These are phyloP conservation scores for Pseudogymnoascus sp. DNA, from an alignment of 2,329 filamentous ascomycete genomes.

Conservation along the genomic window DNA sequence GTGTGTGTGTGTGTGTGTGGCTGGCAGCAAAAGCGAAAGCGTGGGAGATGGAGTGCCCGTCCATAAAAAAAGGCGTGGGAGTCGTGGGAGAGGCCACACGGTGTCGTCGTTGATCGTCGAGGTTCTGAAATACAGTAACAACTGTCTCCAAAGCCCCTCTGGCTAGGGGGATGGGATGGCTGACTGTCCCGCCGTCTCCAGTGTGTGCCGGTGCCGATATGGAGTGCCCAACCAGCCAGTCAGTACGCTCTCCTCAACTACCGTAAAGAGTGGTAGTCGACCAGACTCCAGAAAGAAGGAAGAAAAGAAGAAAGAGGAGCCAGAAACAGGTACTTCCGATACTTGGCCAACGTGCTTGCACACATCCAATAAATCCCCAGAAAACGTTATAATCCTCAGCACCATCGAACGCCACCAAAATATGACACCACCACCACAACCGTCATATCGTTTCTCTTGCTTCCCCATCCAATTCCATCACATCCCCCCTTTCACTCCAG, in stretches of 20 bases:
- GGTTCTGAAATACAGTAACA: too few relatives aligned
- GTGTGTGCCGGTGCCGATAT: too few relatives aligned
- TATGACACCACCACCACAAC: neutral
- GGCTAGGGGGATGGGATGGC: too few relatives aligned
- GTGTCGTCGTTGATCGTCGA: neutral
- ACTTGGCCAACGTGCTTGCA: neutral
- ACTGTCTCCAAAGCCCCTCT: neutral
- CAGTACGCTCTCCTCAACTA: too few relatives aligned
- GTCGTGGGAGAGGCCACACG: neutral
- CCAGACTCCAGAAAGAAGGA: too few relatives aligned
- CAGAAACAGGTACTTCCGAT: neutral
- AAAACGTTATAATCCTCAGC: neutral
- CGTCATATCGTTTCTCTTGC: neutral
- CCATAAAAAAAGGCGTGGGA: neutral
- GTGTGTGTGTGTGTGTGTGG: too few relatives aligned
- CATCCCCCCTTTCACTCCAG: neutral
- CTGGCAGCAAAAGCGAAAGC: too few relatives aligned
- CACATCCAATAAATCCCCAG: neutral
- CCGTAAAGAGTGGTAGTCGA: too few relatives aligned
- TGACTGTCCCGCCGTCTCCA: too few relatives aligned
- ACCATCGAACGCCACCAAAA: neutral
- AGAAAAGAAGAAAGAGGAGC: too few relatives aligned
- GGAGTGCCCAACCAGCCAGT: too few relatives aligned
- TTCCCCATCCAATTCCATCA: neutral
- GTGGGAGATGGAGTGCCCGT: too few relatives aligned